phyloP scores from a whole-genome alignment of 495 filamentous ascomycete species.

The Xylaria telfairii region DNA sequence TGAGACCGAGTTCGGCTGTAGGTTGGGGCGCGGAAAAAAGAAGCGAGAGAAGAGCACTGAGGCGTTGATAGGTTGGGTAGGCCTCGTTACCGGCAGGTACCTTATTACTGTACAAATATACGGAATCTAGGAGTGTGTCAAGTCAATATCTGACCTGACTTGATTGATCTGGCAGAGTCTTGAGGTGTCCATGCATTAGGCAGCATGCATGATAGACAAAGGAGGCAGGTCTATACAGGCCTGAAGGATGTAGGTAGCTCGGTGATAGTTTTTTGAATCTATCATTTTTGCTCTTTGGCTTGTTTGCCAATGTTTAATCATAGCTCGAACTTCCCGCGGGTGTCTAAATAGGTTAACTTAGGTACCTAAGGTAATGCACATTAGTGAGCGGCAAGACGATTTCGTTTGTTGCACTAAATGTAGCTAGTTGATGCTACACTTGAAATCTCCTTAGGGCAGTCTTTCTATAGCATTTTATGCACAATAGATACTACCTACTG shows the following conservation, averaged over 20 bases:
- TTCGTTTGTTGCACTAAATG: not conserved
- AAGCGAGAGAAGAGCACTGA: not conserved
- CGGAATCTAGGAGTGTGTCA: not conserved
- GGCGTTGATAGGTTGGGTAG: slow-evolving; percentile 4
- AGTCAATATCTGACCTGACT: not conserved
- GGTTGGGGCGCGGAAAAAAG: not conserved
- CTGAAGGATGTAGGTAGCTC: too few relatives aligned
- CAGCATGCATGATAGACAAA: too few relatives aligned
- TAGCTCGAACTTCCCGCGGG: not conserved
- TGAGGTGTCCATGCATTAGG: too few relatives aligned
- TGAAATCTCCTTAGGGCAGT: not conserved
- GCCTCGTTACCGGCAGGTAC: not conserved
- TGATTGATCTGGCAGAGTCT: too few relatives aligned
- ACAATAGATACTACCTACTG: not conserved
- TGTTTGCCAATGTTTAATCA: too few relatives aligned
- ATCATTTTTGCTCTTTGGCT: too few relatives aligned
- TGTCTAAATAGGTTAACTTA: not conserved
- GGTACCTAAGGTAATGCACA: too few relatives aligned
- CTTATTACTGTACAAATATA: not conserved
- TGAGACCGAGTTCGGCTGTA: not conserved
- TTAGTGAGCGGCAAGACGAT: not conserved
- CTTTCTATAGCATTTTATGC: not conserved
- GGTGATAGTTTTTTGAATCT: too few relatives aligned
- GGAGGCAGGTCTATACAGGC: too few relatives aligned
- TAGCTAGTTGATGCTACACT: not conserved